These are phyloP conservation scores for Podaxis sp. DNA, from an alignment of 768 basidiomycete genomes.

Conservation along the genomic window DNA sequence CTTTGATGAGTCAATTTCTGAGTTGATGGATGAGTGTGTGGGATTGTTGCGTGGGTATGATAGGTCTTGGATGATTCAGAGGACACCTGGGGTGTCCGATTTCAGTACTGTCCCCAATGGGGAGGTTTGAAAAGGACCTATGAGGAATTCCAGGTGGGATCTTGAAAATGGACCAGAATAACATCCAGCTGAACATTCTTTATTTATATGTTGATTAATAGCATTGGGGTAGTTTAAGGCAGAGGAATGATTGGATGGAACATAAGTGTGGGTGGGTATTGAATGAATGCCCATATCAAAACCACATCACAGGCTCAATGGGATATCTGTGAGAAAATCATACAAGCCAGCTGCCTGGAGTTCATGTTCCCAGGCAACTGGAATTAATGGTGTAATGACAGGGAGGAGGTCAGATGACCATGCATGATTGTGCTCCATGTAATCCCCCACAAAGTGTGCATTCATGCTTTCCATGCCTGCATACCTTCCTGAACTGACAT, in stretches of 20 bases:
- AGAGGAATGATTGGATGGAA: constrained; percentile 24
- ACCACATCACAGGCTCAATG: constrained; percentile 21
- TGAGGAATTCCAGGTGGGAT: constrained; percentile 28
- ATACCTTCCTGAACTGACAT: too few species aligned
- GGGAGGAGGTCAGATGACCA: constrained; percentile 19
- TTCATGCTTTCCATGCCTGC: too few species aligned
- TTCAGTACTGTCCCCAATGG: constrained; percentile 42
- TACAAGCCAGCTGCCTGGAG: constrained; percentile 14
- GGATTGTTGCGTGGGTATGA: constrained; percentile 28
- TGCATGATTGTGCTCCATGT: constrained; percentile 22
- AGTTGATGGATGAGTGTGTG: constrained; percentile 27
- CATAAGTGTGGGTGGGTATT: constrained; percentile 13
- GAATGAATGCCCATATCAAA: constrained; percentile 25
- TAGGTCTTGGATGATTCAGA: constrained; percentile 32
- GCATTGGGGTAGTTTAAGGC: constrained; percentile 16
- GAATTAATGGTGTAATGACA: constrained; percentile 24
- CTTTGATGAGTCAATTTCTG: constrained; percentile 26
- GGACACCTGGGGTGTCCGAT: constrained; percentile 19
- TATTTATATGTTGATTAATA: constrained; percentile 19
- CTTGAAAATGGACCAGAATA: constrained; percentile 25
- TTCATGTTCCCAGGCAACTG: constrained; percentile 20
- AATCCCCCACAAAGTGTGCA: too few species aligned
- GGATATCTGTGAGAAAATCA: constrained; percentile 23
- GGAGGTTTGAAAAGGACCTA: constrained; percentile 41
- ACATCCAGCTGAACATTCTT: constrained; percentile 13